Conservation (phyloP, 192 early-diverging fungal genomes). For the Entomortierella beljakovae region DNA sequence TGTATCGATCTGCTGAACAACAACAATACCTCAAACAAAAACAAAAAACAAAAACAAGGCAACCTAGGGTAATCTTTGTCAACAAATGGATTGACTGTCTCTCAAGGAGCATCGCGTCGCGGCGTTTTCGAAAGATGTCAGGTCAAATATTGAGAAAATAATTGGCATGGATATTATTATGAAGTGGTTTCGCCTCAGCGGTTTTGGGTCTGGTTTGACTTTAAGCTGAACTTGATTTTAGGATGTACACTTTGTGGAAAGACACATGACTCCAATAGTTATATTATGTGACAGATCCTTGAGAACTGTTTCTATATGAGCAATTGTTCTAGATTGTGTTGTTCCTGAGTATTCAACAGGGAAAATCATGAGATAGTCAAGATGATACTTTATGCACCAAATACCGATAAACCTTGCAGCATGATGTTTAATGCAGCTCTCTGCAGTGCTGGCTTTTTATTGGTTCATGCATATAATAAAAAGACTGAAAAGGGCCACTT, state of each 20-base stretch:
- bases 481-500: constrained; percentile 10
- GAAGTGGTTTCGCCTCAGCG: no score
- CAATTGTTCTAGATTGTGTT: background rate
- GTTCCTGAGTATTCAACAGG: constrained; percentile 1
- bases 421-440: constrained; percentile 8
- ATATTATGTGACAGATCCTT: constrained; percentile 13
- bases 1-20: no score
- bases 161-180: no score
- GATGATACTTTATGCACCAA: background rate
- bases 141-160: no score
- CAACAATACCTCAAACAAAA: no score
- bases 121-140: no score
- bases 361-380: constrained; percentile 5
- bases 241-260: constrained; percentile 8
- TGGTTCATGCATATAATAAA: constrained; percentile 3
- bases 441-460: constrained; percentile 1
- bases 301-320: constrained; percentile 6
- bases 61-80: no score
- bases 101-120: no score
- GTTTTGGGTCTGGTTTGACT: no score
- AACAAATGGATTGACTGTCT: no score
- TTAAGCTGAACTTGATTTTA: constrained; percentile 4
- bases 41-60: no score
- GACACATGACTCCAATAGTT: constrained; percentile 5
- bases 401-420: background rate